Base-by-base conservation (phyloP, 768 basidiomycete genomes). In the Ramaria sp. region DNA sequence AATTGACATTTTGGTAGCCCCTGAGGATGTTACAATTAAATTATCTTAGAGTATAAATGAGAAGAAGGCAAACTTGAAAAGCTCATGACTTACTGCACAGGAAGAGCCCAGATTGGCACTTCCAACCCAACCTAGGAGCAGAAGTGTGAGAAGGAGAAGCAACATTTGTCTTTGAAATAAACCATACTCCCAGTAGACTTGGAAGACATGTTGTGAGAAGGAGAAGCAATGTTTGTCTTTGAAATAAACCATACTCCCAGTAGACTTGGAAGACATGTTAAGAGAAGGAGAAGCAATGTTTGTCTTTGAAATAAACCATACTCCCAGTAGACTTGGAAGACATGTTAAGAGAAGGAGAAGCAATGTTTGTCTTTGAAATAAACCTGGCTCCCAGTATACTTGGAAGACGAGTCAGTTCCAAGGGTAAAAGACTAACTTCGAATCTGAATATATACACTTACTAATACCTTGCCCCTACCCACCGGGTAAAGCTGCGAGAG, bases 101-200 rank as follows among this genome's bases (percentile, higher is more conserved):
- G 59, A 53, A 15, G 67, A 69, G 7, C 67, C 69, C 27, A 70
- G 57, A 52, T 66, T 70, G 13, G 78, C 80, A 59, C 74, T 81
- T 3, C 79, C 80, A 49, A 83, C 71, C 82, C 82, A 84, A 47
- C 34, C 51, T 53, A n/a, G 34, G 34, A 41, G 41, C 2, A n/a
- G 51, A 15, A 11, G 19, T n/a, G 34, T 19, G 15, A 53, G 51
- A 7, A 15, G 34, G 6, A 38, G 41, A 1, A 5, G 15, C 13
- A 13, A 7, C 34, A 22, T 38, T n/a, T 15, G 13, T 34, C 20
- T 37, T 12, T n/a, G 34, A 53, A 37, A 17, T 37, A 31, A n/a
- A n/a, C n/a, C 80, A 20, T 82, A 82, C 61, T 84, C 81, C 82
- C 82, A 84, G 63, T 83, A 83, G n/a, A 78, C 73, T n/a, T 61